Conservation (phyloP, 441 rosid species). For the Corymbia citriodora region DNA sequence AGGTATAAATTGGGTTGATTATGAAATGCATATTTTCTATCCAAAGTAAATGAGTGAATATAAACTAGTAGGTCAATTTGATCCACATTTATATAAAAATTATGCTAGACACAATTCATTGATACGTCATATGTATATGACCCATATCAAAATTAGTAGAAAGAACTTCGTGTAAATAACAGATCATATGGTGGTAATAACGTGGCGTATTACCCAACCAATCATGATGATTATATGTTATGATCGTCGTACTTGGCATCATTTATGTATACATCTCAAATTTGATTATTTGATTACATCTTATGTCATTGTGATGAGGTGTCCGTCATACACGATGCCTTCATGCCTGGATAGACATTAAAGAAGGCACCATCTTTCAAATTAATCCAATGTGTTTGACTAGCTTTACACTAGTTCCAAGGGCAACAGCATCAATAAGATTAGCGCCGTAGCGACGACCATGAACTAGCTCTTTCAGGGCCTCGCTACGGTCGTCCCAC, state of each 20-base stretch:
- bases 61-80: background rate
- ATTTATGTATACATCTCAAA: accelerated
- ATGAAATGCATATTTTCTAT: background rate
- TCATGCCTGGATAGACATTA: background rate
- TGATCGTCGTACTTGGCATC: background rate
- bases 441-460: conserved; percentile 17
- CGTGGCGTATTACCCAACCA: background rate
- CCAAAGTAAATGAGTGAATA: too few species aligned
- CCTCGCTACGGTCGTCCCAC: conserved; percentile 38
- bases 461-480: conserved; percentile 57
- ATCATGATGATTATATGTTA: accelerated
- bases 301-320: too few species aligned
- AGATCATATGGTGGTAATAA: accelerated
- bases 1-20: background rate
- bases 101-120: background rate
- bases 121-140: background rate
- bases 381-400: background rate
- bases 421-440: conserved; percentile 44
- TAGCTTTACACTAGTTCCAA: background rate
- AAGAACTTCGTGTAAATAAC: background rate
- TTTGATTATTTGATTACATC: background rate
- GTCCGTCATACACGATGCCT: too few species aligned
- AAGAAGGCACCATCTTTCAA: background rate
- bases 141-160: accelerated
- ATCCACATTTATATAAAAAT: background rate